Conservation (phyloP, 805 yeast species). For the Pichia deserticola region DNA sequence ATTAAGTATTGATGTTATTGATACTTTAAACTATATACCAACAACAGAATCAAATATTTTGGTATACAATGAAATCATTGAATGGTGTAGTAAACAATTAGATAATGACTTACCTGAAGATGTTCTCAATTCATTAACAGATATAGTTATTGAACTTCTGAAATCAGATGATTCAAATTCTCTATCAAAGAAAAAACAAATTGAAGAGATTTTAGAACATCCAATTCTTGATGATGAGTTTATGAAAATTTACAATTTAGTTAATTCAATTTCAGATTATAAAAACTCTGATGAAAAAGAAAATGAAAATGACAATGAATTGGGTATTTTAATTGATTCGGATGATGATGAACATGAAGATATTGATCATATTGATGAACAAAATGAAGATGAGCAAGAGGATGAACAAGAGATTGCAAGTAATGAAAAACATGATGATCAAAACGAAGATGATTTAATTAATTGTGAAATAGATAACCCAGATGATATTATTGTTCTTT, state of each 20-base stretch:
- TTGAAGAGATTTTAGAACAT: slow-evolving; percentile 43
- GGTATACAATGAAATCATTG: slow-evolving; percentile 48
- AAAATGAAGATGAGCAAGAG: neutral
- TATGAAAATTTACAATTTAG: slow-evolving; percentile 38
- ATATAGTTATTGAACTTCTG: slow-evolving; percentile 48
- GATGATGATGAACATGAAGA: slow-evolving; percentile 25
- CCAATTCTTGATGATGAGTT: slow-evolving; percentile 36
- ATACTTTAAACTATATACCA: slow-evolving; percentile 56
- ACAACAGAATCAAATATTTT: slow-evolving; percentile 43
- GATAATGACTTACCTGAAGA: slow-evolving; percentile 74
- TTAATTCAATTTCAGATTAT: slow-evolving; percentile 46
- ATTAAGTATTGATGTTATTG: slow-evolving; percentile 32
- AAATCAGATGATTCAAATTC: slow-evolving; percentile 40
- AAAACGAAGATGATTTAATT: slow-evolving; percentile 21
- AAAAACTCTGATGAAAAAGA: slow-evolving; percentile 5
- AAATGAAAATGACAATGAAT: slow-evolving; percentile 31
- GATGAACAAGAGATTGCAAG: slow-evolving; percentile 17
- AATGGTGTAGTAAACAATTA: slow-evolving; percentile 48
- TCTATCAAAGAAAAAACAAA: slow-evolving; percentile 36
- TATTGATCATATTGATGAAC: slow-evolving; percentile 14
- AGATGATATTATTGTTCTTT: slow-evolving; percentile 14
- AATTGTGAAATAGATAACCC: slow-evolving; percentile 19
- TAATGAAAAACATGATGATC: neutral
- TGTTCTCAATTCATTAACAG: slow-evolving; percentile 64
- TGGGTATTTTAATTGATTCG: slow-evolving; percentile 28